Evolutionary conservation across 176 grass and related monocot genomes (phyloP).

Genomic region (Canna indica): DNA sequence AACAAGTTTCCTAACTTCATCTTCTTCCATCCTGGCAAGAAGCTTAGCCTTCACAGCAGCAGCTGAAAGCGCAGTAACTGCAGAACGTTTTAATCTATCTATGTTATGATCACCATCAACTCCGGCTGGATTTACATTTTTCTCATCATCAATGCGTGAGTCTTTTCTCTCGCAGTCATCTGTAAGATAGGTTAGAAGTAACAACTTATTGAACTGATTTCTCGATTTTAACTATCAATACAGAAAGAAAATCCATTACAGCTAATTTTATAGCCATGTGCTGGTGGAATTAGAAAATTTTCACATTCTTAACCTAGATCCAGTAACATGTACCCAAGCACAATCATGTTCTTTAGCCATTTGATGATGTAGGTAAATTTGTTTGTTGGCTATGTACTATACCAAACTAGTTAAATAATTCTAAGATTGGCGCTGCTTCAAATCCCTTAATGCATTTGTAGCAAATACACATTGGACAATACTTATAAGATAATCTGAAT

Average conservation of each 20-base stretch:
- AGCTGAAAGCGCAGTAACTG: constrained; percentile 68
- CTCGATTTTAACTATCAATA: no score
- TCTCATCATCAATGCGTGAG: constrained; percentile 23
- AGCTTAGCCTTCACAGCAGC: constrained; percentile 82
- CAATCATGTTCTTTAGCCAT: background rate
- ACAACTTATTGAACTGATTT: background rate
- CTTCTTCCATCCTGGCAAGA: constrained; percentile 82
- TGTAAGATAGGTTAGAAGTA: constrained; percentile 22
- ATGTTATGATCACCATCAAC: constrained; percentile 41
- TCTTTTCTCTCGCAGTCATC: constrained; percentile 33
- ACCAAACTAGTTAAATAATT: background rate
- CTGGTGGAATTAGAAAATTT: no score
- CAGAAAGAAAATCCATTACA: background rate
- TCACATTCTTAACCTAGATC: background rate
- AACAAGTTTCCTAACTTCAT: constrained; percentile 57
- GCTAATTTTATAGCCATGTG: no score
- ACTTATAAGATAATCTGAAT: background rate
- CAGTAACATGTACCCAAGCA: background rate
- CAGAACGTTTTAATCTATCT: constrained; percentile 72
- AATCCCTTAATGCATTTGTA: background rate
- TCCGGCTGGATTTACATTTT: constrained; percentile 14
- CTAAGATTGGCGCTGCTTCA: background rate
- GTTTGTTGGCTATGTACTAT: background rate
- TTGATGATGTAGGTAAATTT: background rate
- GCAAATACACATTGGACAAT: background rate